Conservation (phyloP, 805 yeast genomes). For the Wickerhamiella azymoides region DNA sequence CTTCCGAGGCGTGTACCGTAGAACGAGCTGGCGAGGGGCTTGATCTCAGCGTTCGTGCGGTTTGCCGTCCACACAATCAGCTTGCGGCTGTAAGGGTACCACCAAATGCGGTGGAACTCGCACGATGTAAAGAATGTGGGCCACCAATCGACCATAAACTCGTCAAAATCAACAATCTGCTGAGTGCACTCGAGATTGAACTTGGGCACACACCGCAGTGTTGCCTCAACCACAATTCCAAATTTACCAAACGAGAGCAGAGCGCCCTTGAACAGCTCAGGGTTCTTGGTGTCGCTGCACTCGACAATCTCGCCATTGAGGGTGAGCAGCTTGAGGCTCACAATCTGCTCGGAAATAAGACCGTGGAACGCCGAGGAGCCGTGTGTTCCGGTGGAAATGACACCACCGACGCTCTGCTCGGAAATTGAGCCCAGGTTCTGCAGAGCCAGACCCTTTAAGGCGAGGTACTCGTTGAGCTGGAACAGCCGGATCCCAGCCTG, state of each 20-base stretch:
- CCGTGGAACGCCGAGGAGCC: conserved; percentile 94
- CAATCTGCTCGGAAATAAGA: conserved; percentile 74
- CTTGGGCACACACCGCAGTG: conserved; percentile 70
- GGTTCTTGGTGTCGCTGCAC: conserved; percentile 51
- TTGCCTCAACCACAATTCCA: conserved; percentile 77
- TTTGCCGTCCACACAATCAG: conserved; percentile 86
- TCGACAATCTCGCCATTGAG: conserved; percentile 59
- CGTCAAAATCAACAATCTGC: conserved; percentile 67
- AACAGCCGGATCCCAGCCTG: conserved; percentile 80
- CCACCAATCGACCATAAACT: conserved; percentile 51
- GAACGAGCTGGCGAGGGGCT: conserved; percentile 44
- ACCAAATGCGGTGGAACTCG: conserved; percentile 91
- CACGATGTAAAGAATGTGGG: conserved; percentile 71
- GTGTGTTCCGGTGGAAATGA: conserved; percentile 92
- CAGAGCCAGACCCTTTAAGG: conserved; percentile 53
- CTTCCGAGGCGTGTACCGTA: conserved; percentile 75
- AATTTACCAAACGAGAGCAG: conserved; percentile 77
- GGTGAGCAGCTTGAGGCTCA: conserved; percentile 57
- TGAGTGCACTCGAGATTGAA: conserved; percentile 70
- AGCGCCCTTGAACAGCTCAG: conserved; percentile 65
- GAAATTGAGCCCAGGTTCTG: conserved; percentile 90
- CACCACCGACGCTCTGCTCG: conserved; percentile 90
- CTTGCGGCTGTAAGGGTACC: conserved; percentile 86
- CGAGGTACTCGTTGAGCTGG: conserved; percentile 57
- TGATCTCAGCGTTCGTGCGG: conserved; percentile 34